Percentiles rank a stretch among this genome's conserved stretches.
Conservation (phyloP, 1,284 basidiomycete genomes). For the Austroboletus rostrupii region DNA sequence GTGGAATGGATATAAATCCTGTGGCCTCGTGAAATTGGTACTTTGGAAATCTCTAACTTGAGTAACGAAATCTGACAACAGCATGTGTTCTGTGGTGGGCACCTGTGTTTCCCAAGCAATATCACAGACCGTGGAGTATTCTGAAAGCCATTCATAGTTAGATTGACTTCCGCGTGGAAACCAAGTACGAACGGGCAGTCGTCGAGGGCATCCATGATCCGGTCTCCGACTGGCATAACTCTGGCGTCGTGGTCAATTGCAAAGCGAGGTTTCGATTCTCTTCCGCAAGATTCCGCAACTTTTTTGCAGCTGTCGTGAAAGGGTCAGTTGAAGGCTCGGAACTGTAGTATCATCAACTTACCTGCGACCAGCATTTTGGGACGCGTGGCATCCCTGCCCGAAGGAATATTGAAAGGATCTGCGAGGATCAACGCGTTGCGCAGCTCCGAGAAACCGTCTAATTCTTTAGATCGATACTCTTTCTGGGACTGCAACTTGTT, state of each 20-base stretch:
- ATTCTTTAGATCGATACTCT: conserved; percentile 31
- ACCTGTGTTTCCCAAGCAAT: conserved; percentile 5
- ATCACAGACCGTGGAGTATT: not conserved
- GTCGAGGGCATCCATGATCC: not conserved
- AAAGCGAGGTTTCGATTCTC: conserved; percentile 17
- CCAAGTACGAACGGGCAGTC: conserved; percentile 6
- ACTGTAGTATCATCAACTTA: conserved; percentile 3
- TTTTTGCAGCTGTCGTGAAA: conserved; percentile 21
- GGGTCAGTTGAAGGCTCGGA: conserved; percentile 2
- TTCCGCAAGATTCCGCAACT: conserved; percentile 22
- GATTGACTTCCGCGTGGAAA: not conserved
- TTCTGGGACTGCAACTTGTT: conserved; percentile 29
- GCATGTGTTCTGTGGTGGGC: not conserved
- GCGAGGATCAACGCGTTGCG: conserved; percentile 25
- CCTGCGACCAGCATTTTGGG: conserved; percentile 28
- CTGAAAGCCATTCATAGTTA: conserved; percentile 4
- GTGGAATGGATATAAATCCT: not conserved
- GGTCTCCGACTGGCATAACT: not conserved
- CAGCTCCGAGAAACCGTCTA: conserved; percentile 30
- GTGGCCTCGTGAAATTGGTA: conserved; percentile 4
- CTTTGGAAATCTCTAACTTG: conserved; percentile 4
- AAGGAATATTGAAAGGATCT: conserved; percentile 24
- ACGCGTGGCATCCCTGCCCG: conserved; percentile 27
- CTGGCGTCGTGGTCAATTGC: conserved; percentile 15
- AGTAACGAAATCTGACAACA: not conserved